phyloP scores from a whole-genome alignment of 2,329 filamentous ascomycete genomes.

The Xylariomycetidae sp. region DNA sequence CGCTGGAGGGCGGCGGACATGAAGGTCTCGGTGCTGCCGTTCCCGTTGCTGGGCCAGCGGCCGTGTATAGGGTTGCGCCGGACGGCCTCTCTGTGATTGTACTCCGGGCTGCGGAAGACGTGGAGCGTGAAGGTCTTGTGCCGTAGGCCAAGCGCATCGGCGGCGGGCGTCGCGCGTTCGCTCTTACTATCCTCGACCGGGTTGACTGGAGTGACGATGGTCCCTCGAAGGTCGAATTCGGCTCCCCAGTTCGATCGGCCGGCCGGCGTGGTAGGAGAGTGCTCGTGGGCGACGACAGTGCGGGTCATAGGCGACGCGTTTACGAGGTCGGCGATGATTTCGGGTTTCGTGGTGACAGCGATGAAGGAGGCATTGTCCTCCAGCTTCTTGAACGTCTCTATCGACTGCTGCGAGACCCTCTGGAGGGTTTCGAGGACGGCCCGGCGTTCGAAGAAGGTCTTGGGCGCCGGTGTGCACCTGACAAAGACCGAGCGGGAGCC shows the following conservation, averaged over 20 bases:
- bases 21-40: slow-evolving; percentile 17
- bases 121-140: slow-evolving; percentile 23
- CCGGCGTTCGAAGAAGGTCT: slow-evolving; percentile 48
- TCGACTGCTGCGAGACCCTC: slow-evolving; percentile 20
- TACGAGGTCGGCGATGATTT: slow-evolving; percentile 35
- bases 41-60: slow-evolving; percentile 20
- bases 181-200: slow-evolving; percentile 10
- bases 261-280: slow-evolving; percentile 2
- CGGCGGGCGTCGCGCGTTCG: slow-evolving; percentile 12
- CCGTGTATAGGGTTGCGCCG: slow-evolving; percentile 22
- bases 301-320: slow-evolving; percentile 42
- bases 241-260: slow-evolving; percentile 20
- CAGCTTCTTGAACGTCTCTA: slow-evolving; percentile 48
- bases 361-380: slow-evolving; percentile 45
- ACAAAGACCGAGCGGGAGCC: slow-evolving; percentile 36
- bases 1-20: slow-evolving; percentile 19
- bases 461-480: slow-evolving; percentile 44
- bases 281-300: slow-evolving; percentile 26
- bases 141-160: slow-evolving; percentile 15
- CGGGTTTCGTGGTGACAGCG: slow-evolving; percentile 36
- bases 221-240: slow-evolving; percentile 15
- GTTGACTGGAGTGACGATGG: slow-evolving; percentile 21
- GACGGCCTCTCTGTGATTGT: slow-evolving; percentile 20
- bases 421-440: slow-evolving; percentile 48
- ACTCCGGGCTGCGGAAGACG: slow-evolving; percentile 24